Conservation (phyloP, 2,329 filamentous ascomycete genomes). For the Alternaria angustiovoidea region DNA sequence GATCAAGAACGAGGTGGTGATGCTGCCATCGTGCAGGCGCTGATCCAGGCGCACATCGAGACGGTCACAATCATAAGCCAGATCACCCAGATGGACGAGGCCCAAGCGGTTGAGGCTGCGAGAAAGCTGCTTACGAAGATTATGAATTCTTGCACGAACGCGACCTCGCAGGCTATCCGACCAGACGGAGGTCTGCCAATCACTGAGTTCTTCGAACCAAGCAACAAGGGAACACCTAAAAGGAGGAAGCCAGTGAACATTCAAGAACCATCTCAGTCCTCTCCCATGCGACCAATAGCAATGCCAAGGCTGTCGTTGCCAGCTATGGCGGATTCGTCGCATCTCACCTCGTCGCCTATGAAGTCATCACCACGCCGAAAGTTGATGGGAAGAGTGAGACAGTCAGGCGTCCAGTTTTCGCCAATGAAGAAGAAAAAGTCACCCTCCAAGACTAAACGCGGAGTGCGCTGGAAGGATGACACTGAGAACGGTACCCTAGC, state of each 20-base stretch:
- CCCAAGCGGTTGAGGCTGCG: slow-evolving; percentile 81
- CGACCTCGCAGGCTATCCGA: slow-evolving; percentile 85
- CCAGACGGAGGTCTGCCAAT: slow-evolving; percentile 76
- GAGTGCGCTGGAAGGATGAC: slow-evolving; percentile 92
- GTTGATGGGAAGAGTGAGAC: slow-evolving; percentile 58
- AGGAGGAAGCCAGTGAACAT: slow-evolving; percentile 64
- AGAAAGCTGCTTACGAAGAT: slow-evolving; percentile 79
- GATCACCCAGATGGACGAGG: slow-evolving; percentile 82
- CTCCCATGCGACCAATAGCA: slow-evolving; percentile 55
- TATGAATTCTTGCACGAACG: slow-evolving; percentile 76
- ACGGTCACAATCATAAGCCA: slow-evolving; percentile 84
- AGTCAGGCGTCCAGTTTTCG: slow-evolving; percentile 79
- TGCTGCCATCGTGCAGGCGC: slow-evolving; percentile 77
- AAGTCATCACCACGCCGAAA: slow-evolving; percentile 83
- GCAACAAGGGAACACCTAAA: slow-evolving; percentile 78
- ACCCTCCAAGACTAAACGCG: slow-evolving; percentile 70
- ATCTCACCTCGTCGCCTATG: slow-evolving; percentile 68
- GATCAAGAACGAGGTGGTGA: slow-evolving; percentile 87
- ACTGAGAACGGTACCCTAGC: slow-evolving; percentile 84
- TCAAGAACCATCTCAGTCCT: slow-evolving; percentile 58
- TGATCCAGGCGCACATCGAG: slow-evolving; percentile 91
- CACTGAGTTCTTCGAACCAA: slow-evolving; percentile 73
- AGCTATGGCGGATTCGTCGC: slow-evolving; percentile 42
- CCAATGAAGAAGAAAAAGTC: slow-evolving; percentile 82
- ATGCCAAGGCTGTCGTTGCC: slow-evolving; percentile 25